Evolutionary conservation across 768 basidiomycete species (phyloP).

Genomic region (Psilocybe cubensis): DNA sequence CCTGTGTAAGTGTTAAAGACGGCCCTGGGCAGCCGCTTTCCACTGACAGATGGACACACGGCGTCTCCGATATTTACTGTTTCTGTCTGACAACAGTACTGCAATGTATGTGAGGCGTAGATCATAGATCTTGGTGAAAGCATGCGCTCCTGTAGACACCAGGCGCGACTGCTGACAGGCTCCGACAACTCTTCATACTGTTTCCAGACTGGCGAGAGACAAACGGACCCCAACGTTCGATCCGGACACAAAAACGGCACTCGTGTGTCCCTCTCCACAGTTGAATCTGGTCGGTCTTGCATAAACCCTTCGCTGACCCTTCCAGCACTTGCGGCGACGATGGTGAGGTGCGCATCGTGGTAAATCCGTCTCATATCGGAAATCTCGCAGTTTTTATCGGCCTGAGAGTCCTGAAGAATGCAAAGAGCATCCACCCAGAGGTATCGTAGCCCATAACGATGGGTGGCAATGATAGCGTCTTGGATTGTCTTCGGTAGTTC

Average conservation of each 20-base stretch:
- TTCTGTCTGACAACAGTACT: conserved; percentile 13
- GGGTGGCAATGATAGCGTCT: not conserved
- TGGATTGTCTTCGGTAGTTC: conserved; percentile 2
- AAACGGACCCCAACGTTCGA: not conserved
- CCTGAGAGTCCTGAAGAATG: conserved; percentile 8
- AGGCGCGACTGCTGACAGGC: conserved; percentile 6
- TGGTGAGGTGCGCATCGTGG: conserved; percentile 4
- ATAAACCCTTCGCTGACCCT: conserved; percentile 1
- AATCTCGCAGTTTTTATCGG: conserved; percentile 1
- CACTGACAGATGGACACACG: conserved; percentile 5
- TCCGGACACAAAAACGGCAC: not conserved
- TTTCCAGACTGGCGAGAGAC: not conserved
- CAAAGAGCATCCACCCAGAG: conserved; percentile 10
- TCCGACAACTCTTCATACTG: conserved; percentile 8
- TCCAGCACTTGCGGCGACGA: not conserved
- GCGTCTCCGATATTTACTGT: conserved; percentile 11
- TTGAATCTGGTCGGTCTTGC: not conserved
- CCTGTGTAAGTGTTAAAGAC: not conserved
- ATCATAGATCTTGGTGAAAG: conserved; percentile 5
- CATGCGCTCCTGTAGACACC: conserved; percentile 14
- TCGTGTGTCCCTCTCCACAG: not conserved
- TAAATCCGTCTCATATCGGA: conserved; percentile 6
- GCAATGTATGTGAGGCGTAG: conserved; percentile 8
- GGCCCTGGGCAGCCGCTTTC: conserved; percentile 5
- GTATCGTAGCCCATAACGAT: not conserved